A percentile compares a stretch with the other conserved stretches of the same genome.
Conservation (phyloP, 192 early-diverging fungal genomes). For the Umbelopsis sp. region DNA sequence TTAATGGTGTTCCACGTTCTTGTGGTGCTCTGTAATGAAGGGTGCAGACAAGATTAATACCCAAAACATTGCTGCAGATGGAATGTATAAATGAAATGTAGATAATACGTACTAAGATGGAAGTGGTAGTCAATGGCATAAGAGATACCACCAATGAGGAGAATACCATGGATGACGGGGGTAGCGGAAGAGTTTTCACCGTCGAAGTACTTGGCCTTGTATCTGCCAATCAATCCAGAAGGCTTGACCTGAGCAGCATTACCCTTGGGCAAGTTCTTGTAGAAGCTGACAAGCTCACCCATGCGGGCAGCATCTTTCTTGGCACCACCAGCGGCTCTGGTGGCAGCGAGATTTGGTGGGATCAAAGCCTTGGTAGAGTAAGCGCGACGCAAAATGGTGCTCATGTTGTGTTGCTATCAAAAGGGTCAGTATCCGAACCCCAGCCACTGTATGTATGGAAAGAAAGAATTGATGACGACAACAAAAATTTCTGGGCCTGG, state of each 20-base stretch:
- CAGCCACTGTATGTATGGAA: constrained; percentile 3
- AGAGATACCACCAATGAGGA: constrained; percentile 50
- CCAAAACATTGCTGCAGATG: too few species aligned
- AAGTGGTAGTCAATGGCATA: constrained; percentile 71
- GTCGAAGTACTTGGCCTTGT: constrained; percentile 73
- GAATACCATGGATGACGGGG: constrained; percentile 67
- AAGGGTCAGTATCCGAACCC: neutral
- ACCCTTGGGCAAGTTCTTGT: constrained; percentile 79
- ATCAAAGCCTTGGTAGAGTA: constrained; percentile 58
- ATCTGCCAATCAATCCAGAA: constrained; percentile 57
- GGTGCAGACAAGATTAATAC: neutral
- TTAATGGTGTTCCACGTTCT: constrained; percentile 82
- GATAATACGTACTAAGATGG: constrained; percentile 14
- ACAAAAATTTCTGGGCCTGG: neutral
- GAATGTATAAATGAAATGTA: neutral
- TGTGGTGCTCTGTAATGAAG: constrained; percentile 67
- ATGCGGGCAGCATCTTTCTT: constrained; percentile 57
- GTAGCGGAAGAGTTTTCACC: constrained; percentile 69
- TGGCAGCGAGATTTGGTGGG: constrained; percentile 75
- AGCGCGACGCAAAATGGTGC: constrained; percentile 43
- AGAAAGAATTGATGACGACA: constrained; percentile 1
- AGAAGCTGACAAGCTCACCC: constrained; percentile 67
- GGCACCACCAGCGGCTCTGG: constrained; percentile 57
- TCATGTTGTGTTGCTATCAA: constrained; percentile 27
- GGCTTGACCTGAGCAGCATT: constrained; percentile 50